Base-by-base conservation (phyloP, 139 green algal genomes). In the Pseudopediastrum boryanum region DNA sequence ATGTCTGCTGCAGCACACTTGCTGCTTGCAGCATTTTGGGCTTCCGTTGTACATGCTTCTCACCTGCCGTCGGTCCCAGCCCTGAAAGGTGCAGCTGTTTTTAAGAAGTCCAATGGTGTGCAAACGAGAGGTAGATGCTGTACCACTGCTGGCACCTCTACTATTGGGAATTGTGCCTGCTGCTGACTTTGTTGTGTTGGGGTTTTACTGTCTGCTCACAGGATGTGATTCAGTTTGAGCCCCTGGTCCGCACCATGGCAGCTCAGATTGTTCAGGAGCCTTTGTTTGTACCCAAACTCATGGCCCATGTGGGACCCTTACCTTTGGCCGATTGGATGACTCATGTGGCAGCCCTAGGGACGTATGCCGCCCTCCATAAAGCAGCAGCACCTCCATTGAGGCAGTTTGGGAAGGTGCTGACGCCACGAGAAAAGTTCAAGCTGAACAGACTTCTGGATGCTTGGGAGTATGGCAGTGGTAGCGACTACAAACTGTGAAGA, bases 201-300 rank as follows among this genome's bases (percentile, higher is more conserved):
- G 3, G 25, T 48, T 9, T 44, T 4, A 19, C 21, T 66, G 23
- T 52, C 7, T 19, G 56, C 13, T 21, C 80, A 41, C 88, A 97
- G 83, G 94, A 98, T 71, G 93, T 97, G 12, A 88, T 97, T 19
- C 88, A 94, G 84, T 94, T 93, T 66, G 62, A 66, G 0, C 86
- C 87, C 3, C 86, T 98, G 67, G 71, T 79, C 65, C 63, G 35
- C 36, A 85, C 78, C 31, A 61, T 88, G 75, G 38, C 13, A 13
- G 83, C 73, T 10, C 83, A 87, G 66, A 80, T 83, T 2, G 54
- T 75, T 35, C 61, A 54, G 1, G 88, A 96, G 61, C 90, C 92
- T 0, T 35, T 77, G 6, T 91, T 92, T 66, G 85, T 95, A 9
- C 90, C 90, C 0, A 46, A 83, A 13, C 92, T 96, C 38, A 67